Evolutionary conservation across 1,284 basidiomycete species (phyloP).

Genomic region (Golubevia sp.): DNA sequence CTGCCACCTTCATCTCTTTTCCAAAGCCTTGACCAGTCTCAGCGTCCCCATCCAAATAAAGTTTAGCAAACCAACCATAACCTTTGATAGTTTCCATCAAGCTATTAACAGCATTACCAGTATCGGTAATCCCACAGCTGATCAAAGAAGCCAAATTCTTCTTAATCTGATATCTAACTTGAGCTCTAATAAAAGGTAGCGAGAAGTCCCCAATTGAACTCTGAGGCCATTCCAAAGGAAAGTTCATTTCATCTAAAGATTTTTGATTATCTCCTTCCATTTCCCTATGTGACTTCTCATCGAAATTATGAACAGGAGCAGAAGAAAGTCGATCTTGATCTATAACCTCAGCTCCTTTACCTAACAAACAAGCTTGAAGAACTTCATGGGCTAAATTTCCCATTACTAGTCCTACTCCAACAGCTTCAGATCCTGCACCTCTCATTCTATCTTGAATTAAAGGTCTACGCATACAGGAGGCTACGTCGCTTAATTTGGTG

Average conservation of each 20-base stretch:
- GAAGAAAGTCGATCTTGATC: not conserved
- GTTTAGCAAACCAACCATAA: constrained; percentile 40
- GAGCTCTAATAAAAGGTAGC: constrained; percentile 23
- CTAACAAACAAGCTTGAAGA: constrained; percentile 48
- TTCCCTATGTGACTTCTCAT: constrained; percentile 17
- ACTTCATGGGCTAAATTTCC: constrained; percentile 54
- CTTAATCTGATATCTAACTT: constrained; percentile 31
- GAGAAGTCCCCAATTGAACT: constrained; percentile 29
- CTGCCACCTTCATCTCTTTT: not conserved
- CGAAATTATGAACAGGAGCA: constrained; percentile 67
- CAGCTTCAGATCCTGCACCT: constrained; percentile 13
- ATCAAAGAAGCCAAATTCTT: constrained; percentile 34
- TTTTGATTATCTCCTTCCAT: constrained; percentile 11
- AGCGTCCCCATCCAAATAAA: constrained; percentile 26
- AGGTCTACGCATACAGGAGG: constrained; percentile 46
- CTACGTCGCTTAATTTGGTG: constrained; percentile 42
- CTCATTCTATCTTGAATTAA: constrained; percentile 43
- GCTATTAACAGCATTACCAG: constrained; percentile 16
- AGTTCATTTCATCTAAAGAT: not conserved
- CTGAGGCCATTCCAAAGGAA: constrained; percentile 9
- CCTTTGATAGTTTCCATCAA: constrained; percentile 28
- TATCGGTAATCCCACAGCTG: constrained; percentile 21
- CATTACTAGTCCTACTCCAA: constrained; percentile 33
- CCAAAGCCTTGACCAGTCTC: not conserved
- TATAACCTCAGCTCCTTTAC: not conserved